These are phyloP conservation scores for Hypoxylon rickii DNA, from an alignment of 495 filamentous ascomycete species.

Conservation along the genomic window DNA sequence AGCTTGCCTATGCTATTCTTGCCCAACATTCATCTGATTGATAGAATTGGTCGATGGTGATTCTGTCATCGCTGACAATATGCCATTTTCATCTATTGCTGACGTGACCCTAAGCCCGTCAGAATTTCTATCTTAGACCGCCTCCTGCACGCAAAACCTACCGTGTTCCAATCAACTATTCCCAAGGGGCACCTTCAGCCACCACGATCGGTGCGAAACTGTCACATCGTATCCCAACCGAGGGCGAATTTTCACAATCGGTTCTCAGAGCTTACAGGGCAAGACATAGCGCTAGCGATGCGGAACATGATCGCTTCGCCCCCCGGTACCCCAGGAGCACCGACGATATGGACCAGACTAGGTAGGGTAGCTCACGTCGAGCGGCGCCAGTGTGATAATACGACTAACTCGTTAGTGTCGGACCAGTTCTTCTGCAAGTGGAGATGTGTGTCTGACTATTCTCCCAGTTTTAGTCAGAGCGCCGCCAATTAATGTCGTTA, in stretches of 20 bases:
- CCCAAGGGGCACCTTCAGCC: background rate
- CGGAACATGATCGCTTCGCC: slow-evolving; percentile 9
- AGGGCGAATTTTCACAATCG: slow-evolving; percentile 11
- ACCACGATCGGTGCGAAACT: background rate
- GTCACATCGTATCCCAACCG: background rate
- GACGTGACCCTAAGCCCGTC: slow-evolving; percentile 7
- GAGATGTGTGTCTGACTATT: slow-evolving; percentile 16
- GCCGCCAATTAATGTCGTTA: slow-evolving; percentile 1
- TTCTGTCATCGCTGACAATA: too few relatives aligned
- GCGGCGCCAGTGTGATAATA: slow-evolving; percentile 10
- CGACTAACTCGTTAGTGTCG: slow-evolving; percentile 20
- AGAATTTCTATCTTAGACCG: slow-evolving; percentile 13
- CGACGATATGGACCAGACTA: background rate
- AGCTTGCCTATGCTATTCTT: too few relatives aligned
- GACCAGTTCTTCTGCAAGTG: slow-evolving; percentile 10
- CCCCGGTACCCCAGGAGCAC: slow-evolving; percentile 11
- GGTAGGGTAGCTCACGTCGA: slow-evolving; percentile 5
- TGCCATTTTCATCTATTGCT: slow-evolving; percentile 4
- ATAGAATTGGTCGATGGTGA: too few relatives aligned
- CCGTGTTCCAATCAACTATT: slow-evolving; percentile 9
- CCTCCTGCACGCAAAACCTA: slow-evolving; percentile 1
- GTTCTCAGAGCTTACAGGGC: slow-evolving; percentile 7
- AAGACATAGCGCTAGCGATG: background rate
- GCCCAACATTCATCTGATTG: too few relatives aligned
- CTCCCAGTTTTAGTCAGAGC: slow-evolving; percentile 1